A percentile compares a stretch with the other conserved stretches of the same genome.
Conservation (phyloP, 2,329 filamentous ascomycete genomes). For the Endocalyx cinctus region DNA sequence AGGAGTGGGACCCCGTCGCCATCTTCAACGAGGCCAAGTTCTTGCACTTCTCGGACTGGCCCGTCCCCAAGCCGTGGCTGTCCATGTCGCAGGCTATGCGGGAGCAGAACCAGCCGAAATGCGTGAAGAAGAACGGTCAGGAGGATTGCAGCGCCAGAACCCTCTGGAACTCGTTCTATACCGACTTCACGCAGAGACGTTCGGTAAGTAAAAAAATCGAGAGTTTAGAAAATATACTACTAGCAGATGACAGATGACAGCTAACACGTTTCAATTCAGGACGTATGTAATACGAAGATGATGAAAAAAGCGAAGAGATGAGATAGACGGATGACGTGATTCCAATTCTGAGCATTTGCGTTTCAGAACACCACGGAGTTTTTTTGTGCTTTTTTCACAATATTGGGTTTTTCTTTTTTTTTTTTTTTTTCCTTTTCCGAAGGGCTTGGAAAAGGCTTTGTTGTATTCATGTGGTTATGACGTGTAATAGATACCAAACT, state of each 20-base stretch:
- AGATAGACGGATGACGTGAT: constrained; percentile 1
- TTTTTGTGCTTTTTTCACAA: too few species aligned
- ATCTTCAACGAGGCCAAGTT: constrained; percentile 58
- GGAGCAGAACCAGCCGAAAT: constrained; percentile 27
- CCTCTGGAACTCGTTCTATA: constrained; percentile 31
- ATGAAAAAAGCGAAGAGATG: constrained; percentile 2
- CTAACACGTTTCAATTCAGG: constrained; percentile 12
- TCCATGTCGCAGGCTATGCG: constrained; percentile 19
- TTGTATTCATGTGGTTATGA: too few species aligned
- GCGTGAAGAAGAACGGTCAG: constrained; percentile 19
- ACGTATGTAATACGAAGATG: constrained; percentile 10
- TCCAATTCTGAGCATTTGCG: too few species aligned
- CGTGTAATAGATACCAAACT: too few species aligned
- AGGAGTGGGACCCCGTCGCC: constrained; percentile 53
- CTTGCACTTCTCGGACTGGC: constrained; percentile 69
- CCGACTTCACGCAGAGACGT: constrained; percentile 27
- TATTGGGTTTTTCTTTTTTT: too few species aligned
- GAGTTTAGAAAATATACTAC: background rate
- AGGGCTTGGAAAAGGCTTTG: too few species aligned
- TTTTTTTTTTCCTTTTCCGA: too few species aligned
- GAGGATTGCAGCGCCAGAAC: constrained; percentile 28
- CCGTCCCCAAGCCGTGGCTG: constrained; percentile 57
- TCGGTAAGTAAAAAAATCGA: constrained; percentile 14
- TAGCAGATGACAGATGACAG: background rate
- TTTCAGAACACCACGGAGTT: too few species aligned